phyloP scores from a whole-genome alignment of 306 rosid species.

The Medicago lupulina region DNA sequence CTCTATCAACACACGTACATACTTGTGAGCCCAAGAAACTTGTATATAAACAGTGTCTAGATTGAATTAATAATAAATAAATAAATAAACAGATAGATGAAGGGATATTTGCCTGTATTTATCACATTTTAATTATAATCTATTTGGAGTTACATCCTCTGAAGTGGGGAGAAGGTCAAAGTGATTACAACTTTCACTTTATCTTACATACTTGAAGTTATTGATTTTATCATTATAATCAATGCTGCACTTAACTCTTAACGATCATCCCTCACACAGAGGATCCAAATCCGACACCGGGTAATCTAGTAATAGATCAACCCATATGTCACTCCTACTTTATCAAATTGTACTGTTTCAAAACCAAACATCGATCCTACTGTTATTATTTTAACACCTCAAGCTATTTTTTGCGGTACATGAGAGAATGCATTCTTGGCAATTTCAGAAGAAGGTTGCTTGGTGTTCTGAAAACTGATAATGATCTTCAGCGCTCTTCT shows the following conservation, averaged over 20 bases:
- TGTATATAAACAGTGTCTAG: neutral
- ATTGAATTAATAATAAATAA: neutral
- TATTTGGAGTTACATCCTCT: conserved; percentile 8
- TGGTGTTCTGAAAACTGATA: conserved; percentile 89
- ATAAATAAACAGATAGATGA: neutral
- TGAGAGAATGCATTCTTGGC: conserved; percentile 99
- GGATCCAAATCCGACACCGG: neutral
- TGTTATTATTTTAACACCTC: too few relatives aligned
- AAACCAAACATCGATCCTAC: conserved; percentile 14
- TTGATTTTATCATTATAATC: conserved; percentile 24
- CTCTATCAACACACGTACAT: neutral
- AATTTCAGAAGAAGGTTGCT: conserved; percentile 98
- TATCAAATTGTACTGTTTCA: conserved; percentile 27
- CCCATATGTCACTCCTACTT: conserved; percentile 18
- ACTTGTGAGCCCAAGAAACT: neutral
- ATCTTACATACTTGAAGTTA: neutral
- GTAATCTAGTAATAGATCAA: conserved; percentile 40
- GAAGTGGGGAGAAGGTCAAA: neutral
- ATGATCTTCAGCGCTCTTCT: conserved; percentile 96
- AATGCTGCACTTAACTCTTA: conserved; percentile 6
- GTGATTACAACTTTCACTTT: neutral
- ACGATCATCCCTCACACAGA: neutral
- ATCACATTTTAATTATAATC: neutral
- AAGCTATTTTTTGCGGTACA: conserved; percentile 86
- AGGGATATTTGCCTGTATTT: neutral